Evolutionary conservation across 768 basidiomycete species (phyloP), one percentile per base, ranked within the genome.

Genomic region (Boletus rubescentipes): DNA sequence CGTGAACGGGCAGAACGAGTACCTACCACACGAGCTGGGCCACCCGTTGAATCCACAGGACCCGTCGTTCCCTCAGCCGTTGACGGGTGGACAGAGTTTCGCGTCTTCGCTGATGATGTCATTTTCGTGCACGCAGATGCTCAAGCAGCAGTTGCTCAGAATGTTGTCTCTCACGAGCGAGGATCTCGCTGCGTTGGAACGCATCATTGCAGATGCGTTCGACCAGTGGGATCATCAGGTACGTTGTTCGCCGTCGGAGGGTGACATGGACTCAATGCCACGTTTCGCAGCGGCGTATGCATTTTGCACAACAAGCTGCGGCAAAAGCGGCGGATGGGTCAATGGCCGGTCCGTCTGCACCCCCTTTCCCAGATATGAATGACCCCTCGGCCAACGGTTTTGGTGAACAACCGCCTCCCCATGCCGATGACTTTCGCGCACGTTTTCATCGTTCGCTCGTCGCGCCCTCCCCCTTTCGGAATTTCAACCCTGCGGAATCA

Each of bases 191-290:
- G 83, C 86, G 10, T 72, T 93, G 46, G 87, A 92, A 64, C 87
- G 89, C 26, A 75, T 90, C 61, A 86, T 93, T 42, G 89, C 91
- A 6, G 85, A 87, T 41, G 89, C 89, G 16, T 93, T 89, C 80
- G 91, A 93, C 53, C 85, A 87, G 37, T 93, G 91, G 91, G 86
- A 92, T 62, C 82, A 84, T 60, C 85, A 86, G 68, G 89, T 91
- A 64, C 52, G 81, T 67, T 29, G 2, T 2, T 32, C n/a, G 35
- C 18, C 26, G 31, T 30, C 45, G 30, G 34, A 23, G 34, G 11
- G 20, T 34, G 21, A 31, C 46, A 15, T 40, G 9, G 12, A 11
- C 46, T 66, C 42, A 51, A 26, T 5, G 21, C 18, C 37, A 18
- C 14, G 39, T 16, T 41, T 32, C 44, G 29, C 32, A 81, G 80